Base-by-base conservation (phyloP, 768 basidiomycete genomes). In the Mrakia frigida region DNA sequence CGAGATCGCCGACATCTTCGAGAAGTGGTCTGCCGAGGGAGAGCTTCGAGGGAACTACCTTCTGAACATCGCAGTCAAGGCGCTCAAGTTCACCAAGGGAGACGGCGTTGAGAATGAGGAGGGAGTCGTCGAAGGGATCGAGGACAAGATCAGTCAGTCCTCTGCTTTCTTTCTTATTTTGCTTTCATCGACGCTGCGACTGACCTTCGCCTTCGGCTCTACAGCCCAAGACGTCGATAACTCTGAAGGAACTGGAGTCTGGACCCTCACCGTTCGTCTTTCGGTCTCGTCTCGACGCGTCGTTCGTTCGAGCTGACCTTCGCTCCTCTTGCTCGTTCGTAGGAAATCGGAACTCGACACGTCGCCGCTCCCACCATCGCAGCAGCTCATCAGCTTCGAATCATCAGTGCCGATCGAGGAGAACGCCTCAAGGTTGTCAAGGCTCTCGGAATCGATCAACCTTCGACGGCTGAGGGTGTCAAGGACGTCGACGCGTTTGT, bases 81-180 rank as follows among this genome's bases (percentile, higher is more conserved):
- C 80, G 13, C 69, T 83, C 4, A 76, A 79, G 25, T 82, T 82
- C 79, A 81, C 80, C 71, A 67, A 81, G 53, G 83, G 82, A 3
- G 83, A 81, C 67, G 81, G 82, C 14, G 78, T 82, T 56, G 73
- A 81, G 28, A 69, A 69, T 41, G 0, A 70, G 41, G 74, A 82
- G 61, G 83, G 83, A 0, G 80, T 84, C 63, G 81, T 84, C 1
- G 83, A 84, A 63, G 82, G 75, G n/a, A 81, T 83, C 39, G 83
- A 83, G 69, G 83, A 83, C 70, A 83, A 83, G 74, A 81, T 84
- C 39, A 81, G 69, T 53, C 21, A 70, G 69, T 50, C 28, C 46
- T 13, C 25, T 2, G 1, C 13, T 23, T 25, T 35, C 10, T n/a
- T 25, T 41, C 39, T 11, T 33, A 10, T 68, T 39, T 68, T 18